Percentiles rank a stretch among this genome's conserved stretches.
These are phyloP conservation scores for Colletotrichum lupini DNA, from an alignment of 2,329 filamentous ascomycete genomes.

Conservation along the genomic window DNA sequence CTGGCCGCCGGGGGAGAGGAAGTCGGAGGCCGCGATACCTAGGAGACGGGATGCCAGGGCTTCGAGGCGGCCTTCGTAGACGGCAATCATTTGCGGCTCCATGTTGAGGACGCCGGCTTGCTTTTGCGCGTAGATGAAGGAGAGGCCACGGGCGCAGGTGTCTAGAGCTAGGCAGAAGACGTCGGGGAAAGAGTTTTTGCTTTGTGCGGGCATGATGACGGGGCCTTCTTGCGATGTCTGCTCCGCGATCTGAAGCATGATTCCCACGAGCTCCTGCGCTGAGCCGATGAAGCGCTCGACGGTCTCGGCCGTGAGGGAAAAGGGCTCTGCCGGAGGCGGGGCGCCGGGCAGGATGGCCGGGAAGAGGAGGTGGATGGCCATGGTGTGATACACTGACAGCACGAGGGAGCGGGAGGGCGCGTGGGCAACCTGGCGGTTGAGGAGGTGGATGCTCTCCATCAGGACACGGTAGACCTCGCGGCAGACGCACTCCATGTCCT, in stretches of 20 bases:
- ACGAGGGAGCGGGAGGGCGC: conserved; percentile 41
- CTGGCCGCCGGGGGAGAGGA: conserved; percentile 40
- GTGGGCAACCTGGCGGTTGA: conserved; percentile 39
- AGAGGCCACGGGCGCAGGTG: conserved; percentile 45
- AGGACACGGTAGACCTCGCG: conserved; percentile 43
- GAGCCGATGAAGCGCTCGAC: conserved; percentile 44
- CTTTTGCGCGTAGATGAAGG: conserved; percentile 38
- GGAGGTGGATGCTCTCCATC: conserved; percentile 40
- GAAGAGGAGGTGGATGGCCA: conserved; percentile 48
- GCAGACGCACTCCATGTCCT: conserved; percentile 39
- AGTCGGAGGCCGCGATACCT: conserved; percentile 42
- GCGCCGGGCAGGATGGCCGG: conserved; percentile 35
- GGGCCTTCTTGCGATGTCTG: conserved; percentile 38
- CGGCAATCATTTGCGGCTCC: conserved; percentile 37
- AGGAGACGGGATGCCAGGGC: conserved; percentile 42
- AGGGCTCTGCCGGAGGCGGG: neutral
- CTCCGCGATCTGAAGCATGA: conserved; percentile 38
- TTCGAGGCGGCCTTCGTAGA: conserved; percentile 41
- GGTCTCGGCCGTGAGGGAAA: conserved; percentile 36
- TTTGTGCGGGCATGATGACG: conserved; percentile 36
- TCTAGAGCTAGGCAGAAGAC: conserved; percentile 45
- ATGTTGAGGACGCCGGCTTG: conserved; percentile 32
- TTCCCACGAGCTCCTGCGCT: conserved; percentile 43
- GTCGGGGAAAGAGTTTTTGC: conserved; percentile 40
- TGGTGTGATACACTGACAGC: conserved; percentile 46